Evolutionary conservation across 2,329 filamentous ascomycete species (phyloP).

Genomic region (Beauveria sp.): DNA sequence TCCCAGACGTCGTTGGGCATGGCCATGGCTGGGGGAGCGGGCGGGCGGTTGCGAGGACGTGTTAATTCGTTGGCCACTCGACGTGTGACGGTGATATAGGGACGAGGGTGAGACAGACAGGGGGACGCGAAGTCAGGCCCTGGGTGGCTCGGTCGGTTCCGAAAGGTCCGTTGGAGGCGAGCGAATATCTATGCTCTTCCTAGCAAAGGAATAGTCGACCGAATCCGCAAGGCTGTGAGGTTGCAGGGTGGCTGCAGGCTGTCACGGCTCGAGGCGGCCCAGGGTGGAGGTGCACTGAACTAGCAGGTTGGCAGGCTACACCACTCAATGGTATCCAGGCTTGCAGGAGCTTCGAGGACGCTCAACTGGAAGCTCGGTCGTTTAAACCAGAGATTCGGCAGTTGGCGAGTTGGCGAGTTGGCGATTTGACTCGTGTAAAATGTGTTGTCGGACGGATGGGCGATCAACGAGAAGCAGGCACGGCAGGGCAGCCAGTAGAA

Average conservation of each 20-base stretch:
- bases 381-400: neutral
- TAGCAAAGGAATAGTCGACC: neutral
- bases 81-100: neutral
- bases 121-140: too few species aligned
- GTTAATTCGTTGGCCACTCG: neutral
- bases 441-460: neutral
- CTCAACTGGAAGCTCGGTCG: neutral
- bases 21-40: conserved; percentile 21
- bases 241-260: neutral
- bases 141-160: conserved; percentile 4
- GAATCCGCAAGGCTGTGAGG: too few species aligned
- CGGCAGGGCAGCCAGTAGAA: neutral
- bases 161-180: neutral
- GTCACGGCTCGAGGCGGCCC: too few species aligned
- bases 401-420: neutral
- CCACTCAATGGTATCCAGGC: too few species aligned
- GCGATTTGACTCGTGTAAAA: neutral
- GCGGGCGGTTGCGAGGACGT: neutral
- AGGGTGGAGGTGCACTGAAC: too few species aligned
- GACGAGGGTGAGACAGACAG: neutral
- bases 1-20: conserved; percentile 52
- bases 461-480: neutral
- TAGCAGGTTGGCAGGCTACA: too few species aligned
- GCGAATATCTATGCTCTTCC: neutral
- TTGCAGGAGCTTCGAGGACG: too few species aligned